phyloP scores from a whole-genome alignment of 2,329 filamentous ascomycete genomes.

The Ascochyta koolunga region DNA sequence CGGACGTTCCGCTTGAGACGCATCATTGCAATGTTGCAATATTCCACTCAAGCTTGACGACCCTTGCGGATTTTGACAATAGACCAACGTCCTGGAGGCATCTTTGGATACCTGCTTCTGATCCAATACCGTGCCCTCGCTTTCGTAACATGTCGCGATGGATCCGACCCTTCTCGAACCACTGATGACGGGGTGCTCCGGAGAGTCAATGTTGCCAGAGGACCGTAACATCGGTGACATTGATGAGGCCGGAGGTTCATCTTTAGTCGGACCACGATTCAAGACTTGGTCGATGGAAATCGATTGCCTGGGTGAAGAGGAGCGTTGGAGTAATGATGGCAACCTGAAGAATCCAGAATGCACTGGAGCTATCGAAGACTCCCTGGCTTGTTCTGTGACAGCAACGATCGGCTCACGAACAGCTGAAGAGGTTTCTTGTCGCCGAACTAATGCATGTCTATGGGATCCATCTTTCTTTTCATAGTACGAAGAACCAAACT shows the following conservation, averaged over 20 bases:
- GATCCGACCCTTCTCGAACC: neutral
- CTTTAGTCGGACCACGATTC: conserved; percentile 11
- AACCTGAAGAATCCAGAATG: conserved; percentile 27
- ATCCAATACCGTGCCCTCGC: neutral
- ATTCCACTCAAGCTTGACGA: conserved; percentile 35
- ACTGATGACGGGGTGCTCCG: neutral
- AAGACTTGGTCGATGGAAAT: conserved; percentile 22
- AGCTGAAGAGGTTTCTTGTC: conserved; percentile 8
- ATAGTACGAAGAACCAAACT: conserved; percentile 12
- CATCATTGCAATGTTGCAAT: conserved; percentile 35
- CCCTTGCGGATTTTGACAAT: conserved; percentile 9
- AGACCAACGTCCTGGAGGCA: neutral
- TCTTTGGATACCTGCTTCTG: neutral
- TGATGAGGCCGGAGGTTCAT: conserved; percentile 22
- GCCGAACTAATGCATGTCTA: conserved; percentile 11
- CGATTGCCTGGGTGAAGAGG: conserved; percentile 24
- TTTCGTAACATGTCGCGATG: neutral
- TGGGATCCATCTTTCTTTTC: neutral
- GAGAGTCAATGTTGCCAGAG: neutral
- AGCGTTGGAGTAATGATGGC: conserved; percentile 30
- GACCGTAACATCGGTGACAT: conserved; percentile 22
- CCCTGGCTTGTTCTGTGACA: conserved; percentile 17
- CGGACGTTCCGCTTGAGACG: conserved; percentile 18
- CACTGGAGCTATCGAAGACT: conserved; percentile 27
- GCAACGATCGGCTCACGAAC: conserved; percentile 13